Evolutionary conservation across 306 rosid genomes (phyloP).

Genomic region (Psophocarpus tetragonolobus): DNA sequence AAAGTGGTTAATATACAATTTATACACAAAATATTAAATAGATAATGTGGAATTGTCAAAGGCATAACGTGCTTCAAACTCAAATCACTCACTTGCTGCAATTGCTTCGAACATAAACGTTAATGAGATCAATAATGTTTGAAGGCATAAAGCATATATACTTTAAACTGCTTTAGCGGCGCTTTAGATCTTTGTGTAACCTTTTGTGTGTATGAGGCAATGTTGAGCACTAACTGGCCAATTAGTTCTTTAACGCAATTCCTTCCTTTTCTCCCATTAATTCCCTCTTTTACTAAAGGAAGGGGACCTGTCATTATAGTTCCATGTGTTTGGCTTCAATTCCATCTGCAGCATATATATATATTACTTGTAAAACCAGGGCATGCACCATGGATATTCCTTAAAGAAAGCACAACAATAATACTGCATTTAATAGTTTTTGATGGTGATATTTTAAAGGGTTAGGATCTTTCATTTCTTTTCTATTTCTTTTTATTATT

Average conservation of each 20-base stretch:
- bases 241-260: slow-evolving; percentile 34
- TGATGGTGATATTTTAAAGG: slow-evolving; percentile 27
- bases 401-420: slow-evolving; percentile 5
- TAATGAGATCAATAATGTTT: slow-evolving; percentile 41
- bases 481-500: too few relatives aligned
- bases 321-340: slow-evolving; percentile 41
- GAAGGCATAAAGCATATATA: slow-evolving; percentile 69
- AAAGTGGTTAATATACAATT: slow-evolving; percentile 16
- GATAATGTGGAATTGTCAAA: slow-evolving; percentile 6
- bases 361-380: slow-evolving; percentile 22
- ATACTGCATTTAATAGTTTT: slow-evolving; percentile 18
- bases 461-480: too few relatives aligned
- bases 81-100: slow-evolving; percentile 38
- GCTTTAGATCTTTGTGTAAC: slow-evolving; percentile 51
- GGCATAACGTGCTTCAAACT: slow-evolving; percentile 47
- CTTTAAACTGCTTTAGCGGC: slow-evolving; percentile 75
- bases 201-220: slow-evolving; percentile 33
- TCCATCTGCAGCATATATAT: slow-evolving; percentile 34
- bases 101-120: slow-evolving; percentile 35
- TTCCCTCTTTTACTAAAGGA: slow-evolving; percentile 39
- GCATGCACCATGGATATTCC: slow-evolving; percentile 40
- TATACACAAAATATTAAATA: neutral
- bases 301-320: slow-evolving; percentile 44
- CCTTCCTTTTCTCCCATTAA: slow-evolving; percentile 10
- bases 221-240: slow-evolving; percentile 48